phyloP scores from a whole-genome alignment of 495 filamentous ascomycete genomes.

The Xylaria acuta region DNA sequence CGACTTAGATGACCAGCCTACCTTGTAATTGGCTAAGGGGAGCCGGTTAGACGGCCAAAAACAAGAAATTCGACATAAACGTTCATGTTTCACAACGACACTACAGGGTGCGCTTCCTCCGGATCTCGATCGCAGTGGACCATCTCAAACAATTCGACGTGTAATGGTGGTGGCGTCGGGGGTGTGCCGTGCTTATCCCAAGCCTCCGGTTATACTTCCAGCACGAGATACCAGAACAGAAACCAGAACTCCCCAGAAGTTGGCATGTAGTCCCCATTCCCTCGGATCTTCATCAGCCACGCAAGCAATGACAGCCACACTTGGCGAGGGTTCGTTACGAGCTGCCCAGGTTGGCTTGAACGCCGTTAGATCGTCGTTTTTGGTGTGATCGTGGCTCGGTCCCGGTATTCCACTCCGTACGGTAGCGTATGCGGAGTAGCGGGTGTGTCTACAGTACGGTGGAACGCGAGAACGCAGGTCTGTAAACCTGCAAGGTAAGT shows the following conservation, averaged over 20 bases:
- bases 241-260: constrained; percentile 6
- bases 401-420: background rate
- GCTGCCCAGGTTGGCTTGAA: constrained; percentile 19
- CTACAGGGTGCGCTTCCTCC: constrained; percentile 9
- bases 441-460: constrained; percentile 2
- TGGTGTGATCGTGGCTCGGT: constrained; percentile 12
- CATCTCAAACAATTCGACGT: background rate
- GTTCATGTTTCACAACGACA: background rate
- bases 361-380: constrained; percentile 27
- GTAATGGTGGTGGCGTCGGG: background rate
- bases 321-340: constrained; percentile 10
- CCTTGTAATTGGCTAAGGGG: background rate
- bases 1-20: background rate
- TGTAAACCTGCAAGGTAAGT: background rate
- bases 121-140: constrained; percentile 11
- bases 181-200: constrained; percentile 3
- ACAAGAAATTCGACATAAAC: constrained; percentile 13
- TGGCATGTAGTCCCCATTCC: constrained; percentile 1
- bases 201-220: background rate
- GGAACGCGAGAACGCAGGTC: background rate
- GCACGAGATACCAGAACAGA: constrained; percentile 11
- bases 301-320: constrained; percentile 28
- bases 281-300: constrained; percentile 17
- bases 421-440: constrained; percentile 1
- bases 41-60: background rate